A percentile compares a stretch with the other conserved stretches of the same genome.
These are phyloP conservation scores for Exophiala dermatitidis DNA, from an alignment of 2,329 filamentous ascomycete genomes.

Conservation along the genomic window DNA sequence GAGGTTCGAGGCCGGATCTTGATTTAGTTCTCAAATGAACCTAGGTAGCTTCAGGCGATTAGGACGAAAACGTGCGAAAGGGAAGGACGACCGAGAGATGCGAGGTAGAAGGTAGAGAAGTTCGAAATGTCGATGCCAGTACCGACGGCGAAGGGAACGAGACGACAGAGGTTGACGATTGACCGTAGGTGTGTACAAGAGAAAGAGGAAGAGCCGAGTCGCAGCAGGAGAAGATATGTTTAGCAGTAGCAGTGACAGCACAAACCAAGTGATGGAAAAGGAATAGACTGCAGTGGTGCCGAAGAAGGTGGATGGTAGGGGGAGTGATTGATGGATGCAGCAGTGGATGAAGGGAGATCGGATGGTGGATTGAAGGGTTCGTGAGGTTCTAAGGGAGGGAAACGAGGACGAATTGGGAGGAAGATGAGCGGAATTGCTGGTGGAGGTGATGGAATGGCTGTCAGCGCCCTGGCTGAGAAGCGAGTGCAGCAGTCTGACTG, in stretches of 20 bases:
- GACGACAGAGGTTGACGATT: slow-evolving; percentile 5
- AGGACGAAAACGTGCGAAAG: slow-evolving; percentile 11
- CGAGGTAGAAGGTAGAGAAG: slow-evolving; percentile 4
- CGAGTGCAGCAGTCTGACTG: no score
- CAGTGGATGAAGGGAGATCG: background rate
- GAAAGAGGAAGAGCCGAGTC: slow-evolving; percentile 1
- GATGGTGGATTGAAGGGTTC: background rate
- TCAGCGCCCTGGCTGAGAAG: background rate
- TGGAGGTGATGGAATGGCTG: background rate
- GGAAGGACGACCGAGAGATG: slow-evolving; percentile 17
- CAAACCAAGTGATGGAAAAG: background rate
- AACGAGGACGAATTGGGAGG: background rate
- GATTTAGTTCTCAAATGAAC: background rate
- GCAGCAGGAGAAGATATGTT: background rate
- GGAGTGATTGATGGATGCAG: slow-evolving; percentile 1
- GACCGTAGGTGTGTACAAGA: slow-evolving; percentile 4
- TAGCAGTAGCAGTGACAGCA: background rate
- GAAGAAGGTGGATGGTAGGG: slow-evolving; percentile 2
- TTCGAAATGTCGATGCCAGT: slow-evolving; percentile 14
- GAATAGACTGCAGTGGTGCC: background rate
- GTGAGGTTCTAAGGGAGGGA: background rate
- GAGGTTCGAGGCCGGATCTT: slow-evolving; percentile 3
- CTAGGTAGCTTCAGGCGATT: slow-evolving; percentile 9
- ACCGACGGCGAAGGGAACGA: slow-evolving; percentile 16
- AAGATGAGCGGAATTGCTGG: background rate